These are phyloP conservation scores for Penicillium corylophilum DNA, from an alignment of 2,329 filamentous ascomycete genomes.

Conservation along the genomic window DNA sequence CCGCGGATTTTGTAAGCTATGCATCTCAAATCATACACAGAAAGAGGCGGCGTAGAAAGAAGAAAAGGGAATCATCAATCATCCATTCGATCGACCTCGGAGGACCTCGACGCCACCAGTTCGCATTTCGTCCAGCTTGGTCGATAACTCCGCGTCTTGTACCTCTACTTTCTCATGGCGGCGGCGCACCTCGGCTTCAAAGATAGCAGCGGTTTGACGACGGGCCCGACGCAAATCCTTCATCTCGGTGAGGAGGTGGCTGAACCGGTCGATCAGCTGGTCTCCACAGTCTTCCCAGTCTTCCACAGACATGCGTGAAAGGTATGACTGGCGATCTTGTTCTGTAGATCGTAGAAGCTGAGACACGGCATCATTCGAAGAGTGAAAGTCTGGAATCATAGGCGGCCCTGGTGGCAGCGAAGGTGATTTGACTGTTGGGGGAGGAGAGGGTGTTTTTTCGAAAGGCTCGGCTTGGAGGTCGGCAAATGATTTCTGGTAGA, in stretches of 20 bases:
- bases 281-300: constrained; percentile 64
- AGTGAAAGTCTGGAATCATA: constrained; percentile 12
- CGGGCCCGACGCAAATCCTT: constrained; percentile 55
- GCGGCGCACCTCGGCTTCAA: constrained; percentile 56
- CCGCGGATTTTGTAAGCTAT: not conserved
- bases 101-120: constrained; percentile 55
- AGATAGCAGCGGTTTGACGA: constrained; percentile 52
- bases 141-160: constrained; percentile 50
- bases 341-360: constrained; percentile 38
- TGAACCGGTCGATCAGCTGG: constrained; percentile 59
- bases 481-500: constrained; percentile 48
- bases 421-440: constrained; percentile 23
- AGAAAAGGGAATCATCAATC: constrained; percentile 5
- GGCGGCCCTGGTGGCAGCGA: constrained; percentile 20
- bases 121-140: constrained; percentile 55
- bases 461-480: constrained; percentile 53
- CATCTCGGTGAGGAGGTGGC: constrained; percentile 50
- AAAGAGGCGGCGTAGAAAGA: not conserved
- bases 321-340: constrained; percentile 49
- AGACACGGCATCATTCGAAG: constrained; percentile 38
- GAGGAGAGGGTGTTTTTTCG: constrained; percentile 38
- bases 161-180: constrained; percentile 53
- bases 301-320: constrained; percentile 51
- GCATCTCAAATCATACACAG: not conserved
- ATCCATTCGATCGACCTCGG: constrained; percentile 35